Base-by-base conservation (phyloP, 192 early-diverging fungal genomes). In the Backusella macrospora region DNA sequence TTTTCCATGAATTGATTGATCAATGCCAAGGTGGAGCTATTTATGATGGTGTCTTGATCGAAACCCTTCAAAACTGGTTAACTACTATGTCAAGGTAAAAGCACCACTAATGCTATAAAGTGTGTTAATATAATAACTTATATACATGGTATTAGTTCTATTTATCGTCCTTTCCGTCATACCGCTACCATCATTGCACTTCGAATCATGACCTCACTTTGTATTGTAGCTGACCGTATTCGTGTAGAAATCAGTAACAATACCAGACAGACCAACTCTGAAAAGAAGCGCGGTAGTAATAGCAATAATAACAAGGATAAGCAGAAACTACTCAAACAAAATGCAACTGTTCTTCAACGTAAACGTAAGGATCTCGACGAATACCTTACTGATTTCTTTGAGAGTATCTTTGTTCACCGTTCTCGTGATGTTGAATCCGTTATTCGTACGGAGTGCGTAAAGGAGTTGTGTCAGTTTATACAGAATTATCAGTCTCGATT, bases 81-180 rank as follows among this genome's bases (percentile, higher is more conserved):
- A 82, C 85, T 6, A 78, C 81, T 8, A 89, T 94, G 85, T 88
- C 91, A 3, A 85, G 85, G 86, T 87, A 85, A 37, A 42, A 71
- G 21, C 21, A 18, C 29, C 2, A 34, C 29, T 34, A 34, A 0
- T 34, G 2, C 16, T 43, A 47, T 1, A 6, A 40, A 70, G 8
- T 29, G 4, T 9, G 5, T 34, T 62, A 6, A 9, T 9, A 83
- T 62, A 80, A 88, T 26, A 68, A 52, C 9, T 62, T 86, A 59
- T 76, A 6, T 86, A 84, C 82, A 42, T 8, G 1, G 73, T 80
- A 15, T 14, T 21, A 91, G 91, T 39, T 93, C 94, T 2, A 71
- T 89, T 1, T 96, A 92, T 70, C 87, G 96, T 16, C 94, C 96
- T 12, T 95, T 99, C 78, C 85, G 98, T 5, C 96, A 99, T 72